A percentile compares a stretch with the other conserved stretches of the same genome.
Conservation (phyloP, 2,329 filamentous ascomycete genomes). For the Cordyceps cateniannulata region DNA sequence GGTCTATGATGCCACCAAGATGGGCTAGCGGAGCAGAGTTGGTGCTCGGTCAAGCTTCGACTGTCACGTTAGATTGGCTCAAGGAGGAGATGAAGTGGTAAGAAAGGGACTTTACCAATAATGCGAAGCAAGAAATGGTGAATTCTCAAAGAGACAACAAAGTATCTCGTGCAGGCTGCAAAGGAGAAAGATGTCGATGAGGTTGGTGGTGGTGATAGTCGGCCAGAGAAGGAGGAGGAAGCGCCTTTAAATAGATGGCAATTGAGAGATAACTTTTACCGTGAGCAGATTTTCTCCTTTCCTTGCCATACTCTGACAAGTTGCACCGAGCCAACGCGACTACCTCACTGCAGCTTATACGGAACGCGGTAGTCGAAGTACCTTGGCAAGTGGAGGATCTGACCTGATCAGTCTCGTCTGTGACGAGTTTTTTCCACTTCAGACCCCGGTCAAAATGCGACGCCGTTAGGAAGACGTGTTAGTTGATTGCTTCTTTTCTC, state of each 20-base stretch:
- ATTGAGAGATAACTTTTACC: neutral
- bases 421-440: slow-evolving; percentile 5
- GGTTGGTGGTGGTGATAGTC: neutral
- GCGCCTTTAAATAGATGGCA: neutral
- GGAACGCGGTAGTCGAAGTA: neutral
- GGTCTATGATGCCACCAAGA: neutral
- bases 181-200: neutral
- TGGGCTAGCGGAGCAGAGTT: neutral
- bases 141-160: neutral
- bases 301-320: slow-evolving; percentile 6
- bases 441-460: slow-evolving; percentile 1
- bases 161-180: neutral
- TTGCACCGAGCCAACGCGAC: slow-evolving; percentile 8
- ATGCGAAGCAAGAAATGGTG: neutral
- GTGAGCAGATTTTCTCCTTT: neutral
- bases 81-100: neutral
- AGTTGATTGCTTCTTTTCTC: slow-evolving; percentile 3
- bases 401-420: neutral
- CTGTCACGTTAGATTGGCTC: neutral
- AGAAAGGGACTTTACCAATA: neutral
- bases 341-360: slow-evolving; percentile 5
- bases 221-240: neutral
- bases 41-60: neutral
- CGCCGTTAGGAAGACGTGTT: neutral
- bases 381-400: neutral